Evolutionary conservation across 345 rosid species (phyloP).

Genomic region (Pseudoturritis turrita): DNA sequence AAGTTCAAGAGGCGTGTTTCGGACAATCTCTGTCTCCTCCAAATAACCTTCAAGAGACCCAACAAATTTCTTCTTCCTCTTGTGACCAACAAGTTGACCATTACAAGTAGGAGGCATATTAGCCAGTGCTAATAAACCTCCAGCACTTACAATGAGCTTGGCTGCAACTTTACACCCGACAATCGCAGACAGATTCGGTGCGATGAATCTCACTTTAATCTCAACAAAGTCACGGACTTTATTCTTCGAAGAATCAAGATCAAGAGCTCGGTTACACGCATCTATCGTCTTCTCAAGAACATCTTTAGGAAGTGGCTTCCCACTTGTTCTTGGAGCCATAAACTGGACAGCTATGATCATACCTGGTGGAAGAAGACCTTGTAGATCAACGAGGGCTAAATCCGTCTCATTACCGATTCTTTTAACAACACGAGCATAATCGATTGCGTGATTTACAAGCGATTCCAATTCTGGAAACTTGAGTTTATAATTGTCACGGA

Average conservation of each 20-base stretch:
- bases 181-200: slow-evolving; percentile 74
- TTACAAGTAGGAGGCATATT: slow-evolving; percentile 63
- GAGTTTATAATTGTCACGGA: not conserved
- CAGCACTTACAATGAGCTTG: slow-evolving; percentile 79
- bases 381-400: not conserved
- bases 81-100: slow-evolving; percentile 63
- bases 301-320: not conserved
- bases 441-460: not conserved
- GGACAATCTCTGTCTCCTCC: not conserved
- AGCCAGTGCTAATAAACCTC: slow-evolving; percentile 70
- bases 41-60: slow-evolving; percentile 15
- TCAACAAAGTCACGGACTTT: slow-evolving; percentile 76
- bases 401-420: not conserved
- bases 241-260: slow-evolving; percentile 58
- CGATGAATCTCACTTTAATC: slow-evolving; percentile 64
- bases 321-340: not conserved
- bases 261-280: not conserved
- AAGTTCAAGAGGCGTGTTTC: not conserved
- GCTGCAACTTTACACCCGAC: slow-evolving; percentile 80
- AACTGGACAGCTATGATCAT: not conserved
- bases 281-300: not conserved
- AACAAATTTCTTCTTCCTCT: slow-evolving; percentile 45
- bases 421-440: not conserved
- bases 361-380: not conserved
- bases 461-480: not conserved